Percentiles rank a stretch among this genome's conserved stretches.
These are phyloP conservation scores for Phytophthora sp. DNA, from an alignment of 352 stramenopile species.

Conservation along the genomic window DNA sequence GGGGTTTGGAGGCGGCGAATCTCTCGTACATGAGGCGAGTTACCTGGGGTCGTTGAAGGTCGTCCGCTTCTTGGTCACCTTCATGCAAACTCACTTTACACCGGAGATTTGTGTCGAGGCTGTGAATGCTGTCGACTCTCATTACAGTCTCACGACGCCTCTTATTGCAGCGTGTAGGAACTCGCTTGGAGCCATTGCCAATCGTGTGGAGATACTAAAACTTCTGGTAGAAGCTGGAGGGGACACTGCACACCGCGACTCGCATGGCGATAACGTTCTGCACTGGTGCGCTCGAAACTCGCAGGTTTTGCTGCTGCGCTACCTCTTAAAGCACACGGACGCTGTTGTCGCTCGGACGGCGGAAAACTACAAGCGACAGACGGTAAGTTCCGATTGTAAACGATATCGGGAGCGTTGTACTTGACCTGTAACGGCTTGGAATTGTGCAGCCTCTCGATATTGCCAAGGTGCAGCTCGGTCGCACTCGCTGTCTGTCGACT, in stretches of 20 bases:
- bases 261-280: conserved; percentile 67
- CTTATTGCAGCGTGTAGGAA: conserved; percentile 68
- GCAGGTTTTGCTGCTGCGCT: conserved; percentile 56
- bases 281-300: conserved; percentile 75
- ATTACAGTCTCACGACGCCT: conserved; percentile 55
- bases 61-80: conserved; percentile 40
- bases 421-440: no score
- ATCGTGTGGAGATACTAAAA: conserved; percentile 56
- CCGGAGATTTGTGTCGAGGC: conserved; percentile 34
- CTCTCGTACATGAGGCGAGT: conserved; percentile 65
- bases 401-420: no score
- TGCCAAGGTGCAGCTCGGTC: conserved; percentile 47
- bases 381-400: no score
- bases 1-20: conserved; percentile 28
- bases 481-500: conserved; percentile 35
- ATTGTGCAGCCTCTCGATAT: conserved; percentile 64
- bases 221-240: conserved; percentile 54
- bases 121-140: conserved; percentile 59
- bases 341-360: conserved; percentile 51
- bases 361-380: conserved; percentile 68
- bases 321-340: conserved; percentile 64
- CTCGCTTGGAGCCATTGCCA: conserved; percentile 41
- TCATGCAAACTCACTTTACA: conserved; percentile 42
- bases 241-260: conserved; percentile 52
- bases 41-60: conserved; percentile 45